Percentiles rank a stretch among this genome's conserved stretches.
These are phyloP conservation scores for Plasmodium fragile DNA, from an alignment of 169 alveolate genomes.

Conservation along the genomic window DNA sequence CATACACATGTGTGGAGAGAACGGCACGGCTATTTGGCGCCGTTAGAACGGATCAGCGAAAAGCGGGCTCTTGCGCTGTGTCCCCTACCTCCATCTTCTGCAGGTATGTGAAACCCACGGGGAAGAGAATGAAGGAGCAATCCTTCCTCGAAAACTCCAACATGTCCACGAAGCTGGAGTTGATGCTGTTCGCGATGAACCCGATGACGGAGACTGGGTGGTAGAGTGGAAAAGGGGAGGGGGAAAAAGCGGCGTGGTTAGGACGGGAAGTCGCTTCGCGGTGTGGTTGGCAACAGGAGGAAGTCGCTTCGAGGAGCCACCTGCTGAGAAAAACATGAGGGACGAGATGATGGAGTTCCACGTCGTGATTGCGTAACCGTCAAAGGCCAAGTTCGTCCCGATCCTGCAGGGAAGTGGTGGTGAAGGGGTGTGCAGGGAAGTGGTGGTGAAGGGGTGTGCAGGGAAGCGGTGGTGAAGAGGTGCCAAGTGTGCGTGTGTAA, in stretches of 20 bases:
- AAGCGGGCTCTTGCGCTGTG: background rate
- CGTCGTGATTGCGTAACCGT: constrained; percentile 55
- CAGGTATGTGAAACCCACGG: constrained; percentile 53
- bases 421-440: background rate
- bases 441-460: background rate
- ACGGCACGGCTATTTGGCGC: background rate
- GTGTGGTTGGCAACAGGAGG: background rate
- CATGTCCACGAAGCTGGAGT: constrained; percentile 41
- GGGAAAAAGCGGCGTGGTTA: background rate
- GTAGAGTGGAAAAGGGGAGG: background rate
- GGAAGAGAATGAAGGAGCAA: constrained; percentile 67
- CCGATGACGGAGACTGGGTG: constrained; percentile 55
- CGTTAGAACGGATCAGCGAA: background rate
- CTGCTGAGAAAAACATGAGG: constrained; percentile 71
- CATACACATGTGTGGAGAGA: background rate
- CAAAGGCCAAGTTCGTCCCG: constrained; percentile 60
- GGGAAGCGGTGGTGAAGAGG: too few relatives aligned
- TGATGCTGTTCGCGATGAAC: constrained; percentile 43
- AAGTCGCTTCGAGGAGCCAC: background rate
- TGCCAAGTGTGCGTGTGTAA: too few relatives aligned
- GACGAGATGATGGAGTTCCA: constrained; percentile 57
- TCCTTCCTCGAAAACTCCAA: constrained; percentile 61
- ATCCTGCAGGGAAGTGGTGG: constrained; percentile 21
- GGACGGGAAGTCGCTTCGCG: background rate
- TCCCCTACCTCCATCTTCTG: constrained; percentile 43